Evolutionary conservation across 2,329 filamentous ascomycete genomes (phyloP), one percentile per base, ranked within the genome.

Genomic region (Chaetomiaceae sp.): DNA sequence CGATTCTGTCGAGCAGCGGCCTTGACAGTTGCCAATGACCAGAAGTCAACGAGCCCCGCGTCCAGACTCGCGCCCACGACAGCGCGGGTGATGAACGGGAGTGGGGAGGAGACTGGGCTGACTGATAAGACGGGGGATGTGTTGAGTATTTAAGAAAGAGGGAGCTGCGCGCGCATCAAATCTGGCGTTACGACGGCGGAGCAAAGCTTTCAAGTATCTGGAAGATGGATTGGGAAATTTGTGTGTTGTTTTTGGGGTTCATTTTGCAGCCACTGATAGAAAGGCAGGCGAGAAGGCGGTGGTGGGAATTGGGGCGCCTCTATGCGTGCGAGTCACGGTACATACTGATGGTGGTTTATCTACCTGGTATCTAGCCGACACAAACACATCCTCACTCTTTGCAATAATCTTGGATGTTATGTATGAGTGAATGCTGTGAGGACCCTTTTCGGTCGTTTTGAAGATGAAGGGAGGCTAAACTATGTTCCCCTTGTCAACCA

Each of bases 351-450:
- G 27, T 7, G 14, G 27, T 5, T 9, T 27, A 27, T 27, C 25
- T 27, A 27, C n/a, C n/a, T n/a, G 25, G 5, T 27, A 31, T 31
- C 9, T 11, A 31, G 27, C 14, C 14, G 27, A 23, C 27, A 33
- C n/a, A 34, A 2, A 46, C 31, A 46, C 29, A 46, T 46, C 43
- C 43, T 46, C 43, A 46, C 43, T 46, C 43, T 25, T 23, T 36
- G 15, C n/a, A 46, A 36, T 46, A 31, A 2, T 31, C 9, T 44
- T 46, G 19, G 14, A 34, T n/a, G 17, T 1, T 46, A 20, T 45
- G 7, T 17, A 29, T 31, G 9, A 17, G 12, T 42, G 14, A 31
- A 31, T 31, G 27, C 8, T 12, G 8, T 31, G 27, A 31, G 27
- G 9, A 11, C 6, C 9, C 25, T 5, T 27, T 9, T 5, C 25